Evolutionary conservation across 495 filamentous ascomycete species (phyloP).

Genomic region (Xeromyces bisporus): DNA sequence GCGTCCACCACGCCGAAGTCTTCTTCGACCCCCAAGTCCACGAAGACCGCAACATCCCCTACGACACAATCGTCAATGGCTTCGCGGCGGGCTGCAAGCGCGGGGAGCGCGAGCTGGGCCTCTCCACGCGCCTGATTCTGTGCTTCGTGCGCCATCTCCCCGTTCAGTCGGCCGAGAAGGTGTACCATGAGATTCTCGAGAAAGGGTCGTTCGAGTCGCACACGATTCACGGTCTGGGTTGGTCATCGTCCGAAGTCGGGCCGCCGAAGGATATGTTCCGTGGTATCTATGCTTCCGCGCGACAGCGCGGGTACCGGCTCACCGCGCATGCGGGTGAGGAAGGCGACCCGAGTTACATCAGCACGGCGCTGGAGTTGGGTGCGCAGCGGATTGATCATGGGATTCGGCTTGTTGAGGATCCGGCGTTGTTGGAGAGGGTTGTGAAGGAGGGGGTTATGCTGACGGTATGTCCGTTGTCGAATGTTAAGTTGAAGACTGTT

Average conservation of each 20-base stretch:
- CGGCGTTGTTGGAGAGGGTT: slow-evolving; percentile 38
- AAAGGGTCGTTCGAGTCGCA: slow-evolving; percentile 35
- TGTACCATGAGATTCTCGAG: slow-evolving; percentile 31
- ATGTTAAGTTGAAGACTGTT: slow-evolving; percentile 48
- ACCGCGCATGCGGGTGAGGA: slow-evolving; percentile 68
- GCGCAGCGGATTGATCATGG: slow-evolving; percentile 58
- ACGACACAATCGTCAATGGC: slow-evolving; percentile 41
- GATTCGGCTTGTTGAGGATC: slow-evolving; percentile 45
- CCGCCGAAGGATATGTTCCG: slow-evolving; percentile 49
- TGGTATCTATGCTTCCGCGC: slow-evolving; percentile 38
- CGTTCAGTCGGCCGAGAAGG: slow-evolving; percentile 28
- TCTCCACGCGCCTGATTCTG: slow-evolving; percentile 45
- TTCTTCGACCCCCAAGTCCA: slow-evolving; percentile 75
- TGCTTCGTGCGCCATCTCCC: slow-evolving; percentile 58
- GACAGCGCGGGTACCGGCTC: slow-evolving; percentile 30
- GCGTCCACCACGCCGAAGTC: slow-evolving; percentile 57
- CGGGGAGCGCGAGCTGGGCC: slow-evolving; percentile 44
- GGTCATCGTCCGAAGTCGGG: slow-evolving; percentile 47
- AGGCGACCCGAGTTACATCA: slow-evolving; percentile 49
- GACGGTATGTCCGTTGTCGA: slow-evolving; percentile 58
- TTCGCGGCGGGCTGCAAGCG: slow-evolving; percentile 40
- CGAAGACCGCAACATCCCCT: slow-evolving; percentile 40
- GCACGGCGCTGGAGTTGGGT: slow-evolving; percentile 42
- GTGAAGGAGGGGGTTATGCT: slow-evolving; percentile 39
- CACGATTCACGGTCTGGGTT: slow-evolving; percentile 43